A percentile compares a stretch with the other conserved stretches of the same genome.
These are phyloP conservation scores for Caloboletus inedulis DNA, from an alignment of 1,284 basidiomycete genomes.

Conservation along the genomic window DNA sequence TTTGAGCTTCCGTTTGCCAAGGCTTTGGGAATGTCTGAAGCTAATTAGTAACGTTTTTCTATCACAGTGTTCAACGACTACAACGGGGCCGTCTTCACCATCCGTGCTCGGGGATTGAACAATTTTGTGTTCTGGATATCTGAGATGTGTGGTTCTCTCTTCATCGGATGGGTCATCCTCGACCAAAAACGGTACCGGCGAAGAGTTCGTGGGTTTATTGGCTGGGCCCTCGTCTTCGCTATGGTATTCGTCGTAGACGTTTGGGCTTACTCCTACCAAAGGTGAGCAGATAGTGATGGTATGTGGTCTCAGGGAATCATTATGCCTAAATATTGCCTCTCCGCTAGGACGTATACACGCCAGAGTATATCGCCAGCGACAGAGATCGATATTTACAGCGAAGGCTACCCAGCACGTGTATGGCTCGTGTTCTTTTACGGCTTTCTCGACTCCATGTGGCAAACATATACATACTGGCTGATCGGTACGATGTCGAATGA, in stretches of 20 bases:
- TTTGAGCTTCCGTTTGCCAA: neutral
- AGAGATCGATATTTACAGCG: conserved; percentile 31
- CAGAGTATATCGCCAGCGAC: neutral
- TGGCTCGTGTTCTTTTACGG: conserved; percentile 43
- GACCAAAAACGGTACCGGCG: conserved; percentile 42
- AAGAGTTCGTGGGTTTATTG: conserved; percentile 47
- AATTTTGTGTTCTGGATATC: conserved; percentile 39
- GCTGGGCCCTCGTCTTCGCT: conserved; percentile 44
- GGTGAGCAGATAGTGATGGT: conserved; percentile 28
- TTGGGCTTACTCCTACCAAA: conserved; percentile 54
- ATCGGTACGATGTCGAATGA: conserved; percentile 44
- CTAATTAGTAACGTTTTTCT: conserved; percentile 1
- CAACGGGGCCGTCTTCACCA: conserved; percentile 39
- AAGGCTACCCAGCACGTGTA: conserved; percentile 33
- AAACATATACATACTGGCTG: conserved; percentile 43
- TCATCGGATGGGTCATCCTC: conserved; percentile 41
- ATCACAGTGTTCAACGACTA: conserved; percentile 39
- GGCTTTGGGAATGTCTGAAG: neutral
- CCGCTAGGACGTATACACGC: conserved; percentile 27
- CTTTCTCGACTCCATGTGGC: conserved; percentile 44
- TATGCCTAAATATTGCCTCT: neutral
- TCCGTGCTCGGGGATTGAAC: conserved; percentile 38
- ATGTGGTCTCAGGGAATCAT: neutral
- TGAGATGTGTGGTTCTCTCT: conserved; percentile 38
- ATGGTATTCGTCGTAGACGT: conserved; percentile 51